Conservation (phyloP, 176 grass and related monocot genomes). For the Eragrostis nindensis region DNA sequence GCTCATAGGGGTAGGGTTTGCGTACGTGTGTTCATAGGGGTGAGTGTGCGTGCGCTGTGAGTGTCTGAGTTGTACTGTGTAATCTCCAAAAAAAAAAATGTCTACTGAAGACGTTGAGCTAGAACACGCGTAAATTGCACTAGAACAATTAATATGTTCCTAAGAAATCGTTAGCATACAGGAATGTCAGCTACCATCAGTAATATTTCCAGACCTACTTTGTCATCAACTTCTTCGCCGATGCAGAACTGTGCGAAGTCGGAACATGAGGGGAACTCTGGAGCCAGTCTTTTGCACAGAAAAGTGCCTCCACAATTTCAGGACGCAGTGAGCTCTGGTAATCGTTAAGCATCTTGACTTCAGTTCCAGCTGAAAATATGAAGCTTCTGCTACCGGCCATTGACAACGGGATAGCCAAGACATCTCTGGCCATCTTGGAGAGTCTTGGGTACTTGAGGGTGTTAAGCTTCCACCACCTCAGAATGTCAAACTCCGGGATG, state of each 20-base stretch:
- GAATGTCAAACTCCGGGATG: slow-evolving; percentile 50
- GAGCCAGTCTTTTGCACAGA: slow-evolving; percentile 60
- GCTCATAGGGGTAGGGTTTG: too few species aligned
- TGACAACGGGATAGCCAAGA: slow-evolving; percentile 49
- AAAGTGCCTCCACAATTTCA: slow-evolving; percentile 50
- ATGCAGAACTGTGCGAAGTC: slow-evolving; percentile 1
- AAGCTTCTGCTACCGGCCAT: slow-evolving; percentile 16
- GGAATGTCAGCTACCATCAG: background rate
- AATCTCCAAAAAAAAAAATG: too few species aligned
- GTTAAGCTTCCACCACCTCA: slow-evolving; percentile 55
- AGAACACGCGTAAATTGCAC: too few species aligned
- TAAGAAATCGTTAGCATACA: too few species aligned
- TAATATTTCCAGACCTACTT: too few species aligned
- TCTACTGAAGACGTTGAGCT: too few species aligned
- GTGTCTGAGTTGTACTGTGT: too few species aligned
- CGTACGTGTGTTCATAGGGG: too few species aligned
- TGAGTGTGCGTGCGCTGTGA: too few species aligned
- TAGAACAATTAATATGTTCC: too few species aligned
- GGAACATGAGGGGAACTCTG: slow-evolving; percentile 22
- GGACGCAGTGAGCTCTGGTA: slow-evolving; percentile 55
- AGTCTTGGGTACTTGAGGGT: slow-evolving; percentile 52
- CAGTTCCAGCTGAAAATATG: slow-evolving; percentile 41
- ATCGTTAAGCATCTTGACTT: slow-evolving; percentile 47
- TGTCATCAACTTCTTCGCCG: background rate
- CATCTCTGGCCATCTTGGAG: slow-evolving; percentile 51